phyloP scores from a whole-genome alignment of 257 asterid species.

The Solanum acaule region DNA sequence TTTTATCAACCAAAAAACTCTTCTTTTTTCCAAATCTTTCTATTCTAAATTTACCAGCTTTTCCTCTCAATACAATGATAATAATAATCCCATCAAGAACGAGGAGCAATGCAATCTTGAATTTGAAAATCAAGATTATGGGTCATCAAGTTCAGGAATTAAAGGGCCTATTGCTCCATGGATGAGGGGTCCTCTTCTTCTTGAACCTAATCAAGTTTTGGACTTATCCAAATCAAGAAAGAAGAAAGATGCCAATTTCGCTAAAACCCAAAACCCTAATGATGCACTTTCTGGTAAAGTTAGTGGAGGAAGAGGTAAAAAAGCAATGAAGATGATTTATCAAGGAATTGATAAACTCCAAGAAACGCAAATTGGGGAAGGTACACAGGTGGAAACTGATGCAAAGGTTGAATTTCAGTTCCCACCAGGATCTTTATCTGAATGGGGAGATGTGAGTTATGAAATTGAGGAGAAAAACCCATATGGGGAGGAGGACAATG shows the following conservation, averaged over 20 bases:
- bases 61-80: slow-evolving; percentile 4
- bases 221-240: slow-evolving; percentile 25
- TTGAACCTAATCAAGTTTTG: slow-evolving; percentile 51
- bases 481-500: slow-evolving; percentile 5
- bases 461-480: slow-evolving; percentile 8
- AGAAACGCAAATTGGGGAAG: slow-evolving; percentile 22
- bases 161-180: slow-evolving; percentile 93
- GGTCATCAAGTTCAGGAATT: slow-evolving; percentile 22
- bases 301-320: slow-evolving; percentile 73
- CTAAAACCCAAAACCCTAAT: slow-evolving; percentile 20
- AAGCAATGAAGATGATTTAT: slow-evolving; percentile 68
- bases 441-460: slow-evolving; percentile 29
- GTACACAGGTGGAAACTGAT: slow-evolving; percentile 4
- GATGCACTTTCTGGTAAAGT: slow-evolving; percentile 50
- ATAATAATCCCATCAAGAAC: slow-evolving; percentile 5
- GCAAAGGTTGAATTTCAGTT: slow-evolving; percentile 34
- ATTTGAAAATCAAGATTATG: slow-evolving; percentile 6
- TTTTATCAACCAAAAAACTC: slow-evolving; percentile 10
- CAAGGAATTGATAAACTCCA: slow-evolving; percentile 54
- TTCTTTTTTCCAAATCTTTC: slow-evolving; percentile 5
- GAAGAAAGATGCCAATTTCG: slow-evolving; percentile 22
- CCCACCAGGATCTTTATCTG: slow-evolving; percentile 34
- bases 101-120: slow-evolving; percentile 1
- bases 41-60: slow-evolving; percentile 1
- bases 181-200: slow-evolving; percentile 70